phyloP scores from a whole-genome alignment of 2,329 filamentous ascomycete genomes.

The Fusarium buxicola region DNA sequence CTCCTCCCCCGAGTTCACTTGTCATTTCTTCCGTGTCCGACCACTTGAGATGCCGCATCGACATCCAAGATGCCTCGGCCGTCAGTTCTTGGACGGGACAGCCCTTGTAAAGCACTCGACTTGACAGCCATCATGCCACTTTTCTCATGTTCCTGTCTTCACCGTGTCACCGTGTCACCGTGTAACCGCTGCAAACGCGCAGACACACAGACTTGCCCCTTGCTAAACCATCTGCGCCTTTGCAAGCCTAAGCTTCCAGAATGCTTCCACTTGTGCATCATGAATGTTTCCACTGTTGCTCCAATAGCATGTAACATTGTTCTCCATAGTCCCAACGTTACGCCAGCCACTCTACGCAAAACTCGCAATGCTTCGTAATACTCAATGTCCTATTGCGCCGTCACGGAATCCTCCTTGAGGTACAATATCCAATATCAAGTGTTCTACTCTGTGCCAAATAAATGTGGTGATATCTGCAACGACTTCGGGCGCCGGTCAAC shows the following conservation, averaged over 20 bases:
- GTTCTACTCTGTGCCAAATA: conserved; percentile 30
- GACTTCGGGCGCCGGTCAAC: conserved; percentile 27
- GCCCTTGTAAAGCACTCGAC: conserved; percentile 25
- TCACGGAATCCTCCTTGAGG: not conserved
- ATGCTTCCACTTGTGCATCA: conserved; percentile 13
- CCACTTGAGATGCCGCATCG: conserved; percentile 19
- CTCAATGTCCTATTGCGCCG: not conserved
- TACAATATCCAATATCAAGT: conserved; percentile 15
- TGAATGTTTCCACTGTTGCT: conserved; percentile 8
- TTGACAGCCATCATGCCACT: conserved; percentile 32
- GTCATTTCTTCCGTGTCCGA: conserved; percentile 20
- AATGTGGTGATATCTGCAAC: conserved; percentile 33
- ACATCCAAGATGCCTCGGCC: conserved; percentile 11
- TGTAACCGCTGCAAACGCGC: conserved; percentile 1
- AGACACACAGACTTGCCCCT: not conserved
- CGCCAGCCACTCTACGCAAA: not conserved
- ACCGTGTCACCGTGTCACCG: conserved; percentile 13
- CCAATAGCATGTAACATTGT: conserved; percentile 9
- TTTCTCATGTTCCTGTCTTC: conserved; percentile 12
- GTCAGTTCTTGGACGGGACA: conserved; percentile 10
- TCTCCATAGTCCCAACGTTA: not conserved
- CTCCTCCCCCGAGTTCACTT: conserved; percentile 11
- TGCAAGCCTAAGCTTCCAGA: conserved; percentile 10
- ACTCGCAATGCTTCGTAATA: not conserved
- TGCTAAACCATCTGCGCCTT: not conserved